These are phyloP conservation scores for Usnea hakonensis DNA, from an alignment of 495 filamentous ascomycete genomes.

Conservation along the genomic window DNA sequence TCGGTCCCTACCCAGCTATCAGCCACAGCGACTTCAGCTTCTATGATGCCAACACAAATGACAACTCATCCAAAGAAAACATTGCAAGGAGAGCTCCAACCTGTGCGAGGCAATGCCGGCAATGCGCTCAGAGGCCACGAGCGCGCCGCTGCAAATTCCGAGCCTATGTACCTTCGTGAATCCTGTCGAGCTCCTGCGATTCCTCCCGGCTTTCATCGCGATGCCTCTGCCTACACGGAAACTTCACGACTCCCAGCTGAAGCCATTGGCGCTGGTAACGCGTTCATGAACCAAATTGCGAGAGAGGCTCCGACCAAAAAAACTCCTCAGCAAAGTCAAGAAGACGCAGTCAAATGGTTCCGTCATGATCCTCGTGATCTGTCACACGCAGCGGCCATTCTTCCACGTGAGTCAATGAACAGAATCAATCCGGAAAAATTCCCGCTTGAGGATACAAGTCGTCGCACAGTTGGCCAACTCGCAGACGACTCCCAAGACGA, in stretches of 20 bases:
- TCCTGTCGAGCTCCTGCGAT: not conserved
- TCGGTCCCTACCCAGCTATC: not conserved
- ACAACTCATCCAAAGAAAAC: not conserved
- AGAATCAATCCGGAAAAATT: not conserved
- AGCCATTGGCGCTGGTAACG: not conserved
- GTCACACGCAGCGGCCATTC: not conserved
- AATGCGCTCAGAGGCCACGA: not conserved
- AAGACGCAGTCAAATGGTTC: not conserved
- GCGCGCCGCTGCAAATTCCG: not conserved
- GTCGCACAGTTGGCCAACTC: not conserved
- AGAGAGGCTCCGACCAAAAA: not conserved
- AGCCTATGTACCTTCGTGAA: not conserved
- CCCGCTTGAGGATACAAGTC: not conserved
- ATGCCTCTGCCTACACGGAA: not conserved
- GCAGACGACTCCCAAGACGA: constrained; percentile 1
- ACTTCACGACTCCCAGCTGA: not conserved
- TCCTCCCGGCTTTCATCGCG: not conserved
- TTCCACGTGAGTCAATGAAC: not conserved
- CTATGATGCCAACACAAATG: not conserved
- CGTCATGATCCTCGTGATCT: not conserved
- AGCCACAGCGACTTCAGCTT: not conserved
- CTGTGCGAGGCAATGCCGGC: not conserved
- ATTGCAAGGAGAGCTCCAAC: not conserved
- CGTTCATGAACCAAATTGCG: not conserved
- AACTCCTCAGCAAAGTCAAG: too few relatives aligned